Base-by-base conservation (phyloP, 2,329 filamentous ascomycete genomes). In the Zopfia rhizophila region DNA sequence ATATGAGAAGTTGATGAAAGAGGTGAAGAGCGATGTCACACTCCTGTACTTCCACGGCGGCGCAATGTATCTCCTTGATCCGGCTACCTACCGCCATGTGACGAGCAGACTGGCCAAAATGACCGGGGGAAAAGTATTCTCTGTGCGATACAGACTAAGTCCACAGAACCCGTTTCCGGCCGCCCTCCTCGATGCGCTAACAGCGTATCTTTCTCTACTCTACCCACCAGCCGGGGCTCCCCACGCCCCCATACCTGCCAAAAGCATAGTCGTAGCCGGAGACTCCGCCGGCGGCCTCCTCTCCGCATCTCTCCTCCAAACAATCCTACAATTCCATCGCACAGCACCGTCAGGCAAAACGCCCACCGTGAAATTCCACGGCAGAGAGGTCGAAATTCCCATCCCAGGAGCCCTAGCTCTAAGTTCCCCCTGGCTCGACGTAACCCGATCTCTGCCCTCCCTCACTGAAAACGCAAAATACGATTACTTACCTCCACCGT, bases 241-340 rank as follows among this genome's bases (percentile, higher is more conserved):
- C 31, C 89, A 94, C 65, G 75, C 80, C 11, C 75, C 89, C 2
- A 81, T 93, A 1, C 73, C 78, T 5, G 78, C 90, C 0, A 74
- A 78, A 29, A 77, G 90, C 43, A 86, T 94, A 29, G 83, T 91
- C 7, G 76, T 94, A 56, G 79, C 81, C 2, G 90, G 90, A 27
- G 90, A 94, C 64, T 87, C 83, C 45, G 89, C 90, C 3, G 90
- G 90, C 11, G 90, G 88, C 2, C 89, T 88, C 56, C 80, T 93
- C 28, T 72, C 77, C 11, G 77, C 90, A 11, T 81, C 83, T 1
- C 78, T 94, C 0, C 75, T 89, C 1, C 88, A 90, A 64, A 77
- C 88, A 0, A 60, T 93, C 1, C 77, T 92, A 1, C 82, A 91
- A 44, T 73, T 92, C 11, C 74, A 77, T 41, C 75, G 76, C 22